Evolutionary conservation across 805 yeast genomes (phyloP), one percentile per base, ranked within the genome.

Genomic region (Cyberlindnera mycetangii): DNA sequence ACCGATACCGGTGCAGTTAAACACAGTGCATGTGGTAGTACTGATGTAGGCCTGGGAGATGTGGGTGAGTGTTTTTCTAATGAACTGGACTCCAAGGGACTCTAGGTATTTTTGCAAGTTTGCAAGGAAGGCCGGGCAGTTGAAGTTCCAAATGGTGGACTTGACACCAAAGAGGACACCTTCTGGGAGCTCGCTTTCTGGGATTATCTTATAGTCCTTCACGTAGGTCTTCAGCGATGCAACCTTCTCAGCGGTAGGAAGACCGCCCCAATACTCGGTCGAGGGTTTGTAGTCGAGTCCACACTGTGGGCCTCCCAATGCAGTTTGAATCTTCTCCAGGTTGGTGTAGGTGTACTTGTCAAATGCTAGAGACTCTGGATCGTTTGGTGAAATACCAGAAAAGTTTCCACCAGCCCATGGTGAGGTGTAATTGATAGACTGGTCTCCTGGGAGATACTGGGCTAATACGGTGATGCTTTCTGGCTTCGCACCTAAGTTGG

Each of bases 351-450:
- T 81, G 53, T 66, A 69, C 56, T 72, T 72, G 56, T 83, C 90
- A 53, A 68, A 79, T 4, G 58, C 59, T 41, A 81, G 54, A 0
- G 76, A 69, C n/a, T 65, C 69, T 2, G 61, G 61, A 51, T 81
- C 85, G 47, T 74, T 71, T 2, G 81, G 85, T 0, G 86, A 74
- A 37, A 83, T 81, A 49, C 76, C 69, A 3, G 81, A 73, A 55
- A 78, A 78, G 57, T 79, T 78, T 7, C 80, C 83, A 20, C 84
- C 84, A 0, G 95, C 95, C 76, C 84, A 83, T 0, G 95, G 95
- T 0, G 90, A 83, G 1, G 95, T 81, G 61, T 83, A 87, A 39
- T 76, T 70, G 45, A 77, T 76, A 4, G 89, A 79, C 51, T 79
- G 83, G 56, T 87, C 95, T 5, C 95, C 95, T 3, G 95, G 95